Evolutionary conservation across 192 early-diverging fungal genomes (phyloP).

Genomic region (Phlyctochytrium planicorne): DNA sequence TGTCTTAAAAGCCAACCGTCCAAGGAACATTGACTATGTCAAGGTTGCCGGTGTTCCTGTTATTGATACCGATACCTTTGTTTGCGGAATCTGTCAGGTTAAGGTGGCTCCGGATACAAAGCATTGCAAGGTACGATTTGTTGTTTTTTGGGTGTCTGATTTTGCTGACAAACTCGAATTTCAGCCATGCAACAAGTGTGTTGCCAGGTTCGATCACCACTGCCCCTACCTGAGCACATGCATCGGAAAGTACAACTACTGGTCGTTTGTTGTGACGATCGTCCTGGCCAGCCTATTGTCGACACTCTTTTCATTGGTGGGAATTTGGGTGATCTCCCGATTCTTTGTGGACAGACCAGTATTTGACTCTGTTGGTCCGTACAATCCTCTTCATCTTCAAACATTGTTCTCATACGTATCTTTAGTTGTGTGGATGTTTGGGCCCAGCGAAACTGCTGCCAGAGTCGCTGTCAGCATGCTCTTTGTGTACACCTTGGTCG

Average conservation of each 20-base stretch:
- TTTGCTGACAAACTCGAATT: slow-evolving; percentile 1
- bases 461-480: neutral
- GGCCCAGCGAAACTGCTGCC: neutral
- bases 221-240: slow-evolving; percentile 48
- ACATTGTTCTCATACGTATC: too few relatives aligned
- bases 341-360: slow-evolving; percentile 31
- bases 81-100: slow-evolving; percentile 51
- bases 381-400: neutral
- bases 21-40: slow-evolving; percentile 45
- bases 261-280: slow-evolving; percentile 32
- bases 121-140: slow-evolving; percentile 45
- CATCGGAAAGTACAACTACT: slow-evolving; percentile 47
- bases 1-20: slow-evolving; percentile 25
- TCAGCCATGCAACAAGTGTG: slow-evolving; percentile 55
- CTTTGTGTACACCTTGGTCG: neutral
- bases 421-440: slow-evolving; percentile 3
- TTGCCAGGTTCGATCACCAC: slow-evolving; percentile 51
- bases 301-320: slow-evolving; percentile 9
- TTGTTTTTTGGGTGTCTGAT: slow-evolving; percentile 2
- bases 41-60: slow-evolving; percentile 47
- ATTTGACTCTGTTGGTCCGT: slow-evolving; percentile 12
- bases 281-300: slow-evolving; percentile 18
- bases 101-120: slow-evolving; percentile 37
- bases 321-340: slow-evolving; percentile 29
- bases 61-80: slow-evolving; percentile 39